Evolutionary conservation across 805 yeast species (phyloP), one percentile per base, ranked within the genome.

Genomic region (Debaryomyces tyrocola): DNA sequence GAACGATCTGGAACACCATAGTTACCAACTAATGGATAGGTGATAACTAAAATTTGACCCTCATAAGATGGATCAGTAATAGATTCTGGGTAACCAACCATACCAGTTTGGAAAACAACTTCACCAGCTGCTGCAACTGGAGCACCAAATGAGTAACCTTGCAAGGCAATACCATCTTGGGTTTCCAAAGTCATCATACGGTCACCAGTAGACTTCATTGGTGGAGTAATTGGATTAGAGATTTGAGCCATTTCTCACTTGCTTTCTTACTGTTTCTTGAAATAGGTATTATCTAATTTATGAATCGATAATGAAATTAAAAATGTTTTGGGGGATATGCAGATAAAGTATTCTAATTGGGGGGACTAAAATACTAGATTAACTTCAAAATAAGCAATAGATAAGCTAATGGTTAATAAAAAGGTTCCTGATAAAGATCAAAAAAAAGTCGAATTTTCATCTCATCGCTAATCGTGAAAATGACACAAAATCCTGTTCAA

Each of bases 21-120:
- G 77, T 94, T 94, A 67, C 99, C 99, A 43, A 94, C 96, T 59
- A 94, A 78, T 21, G 99, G 99, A 69, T 84, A 94, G 45, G 99
- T 94, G 70, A 94, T 87, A 53, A 94, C 97, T 66, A 94, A 75
- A 63, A 94, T 92, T 74, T 94, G 99, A 53, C 99, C 99, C 64
- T 88, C 91, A 71, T 94, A 94, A 38, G 98, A 94, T 50, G 99
- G 99, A 72, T 94, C 99, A 35, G 99, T 90, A 69, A 94, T 82
- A 44, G 97, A 84, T 72, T 94, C 99, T 36, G 98, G 99, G 69
- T 94, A 94, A 52, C 99, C 99, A 58, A 94, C 98, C 97, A 94
- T 91, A 77, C 99, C 98, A 53, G 99, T 94, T 73, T 95, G 98
- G 83, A 94, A 94, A 50, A 94, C 99, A 60, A 95, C 82, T 75